Evolutionary conservation across 2,329 filamentous ascomycete genomes (phyloP).

Genomic region (Fusarium bulbicola): DNA sequence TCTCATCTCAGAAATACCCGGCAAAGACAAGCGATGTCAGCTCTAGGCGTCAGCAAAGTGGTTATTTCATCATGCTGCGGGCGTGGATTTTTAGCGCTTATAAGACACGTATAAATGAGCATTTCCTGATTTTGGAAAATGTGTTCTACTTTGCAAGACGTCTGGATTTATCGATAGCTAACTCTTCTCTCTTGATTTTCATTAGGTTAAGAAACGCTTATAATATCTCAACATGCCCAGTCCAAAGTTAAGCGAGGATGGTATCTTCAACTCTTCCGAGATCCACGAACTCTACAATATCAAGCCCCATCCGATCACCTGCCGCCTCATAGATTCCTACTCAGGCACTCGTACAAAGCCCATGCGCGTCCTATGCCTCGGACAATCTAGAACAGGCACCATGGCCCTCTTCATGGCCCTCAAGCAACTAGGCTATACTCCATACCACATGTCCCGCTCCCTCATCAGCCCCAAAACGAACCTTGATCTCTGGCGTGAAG

Average conservation of each 20-base stretch:
- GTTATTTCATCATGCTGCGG: neutral
- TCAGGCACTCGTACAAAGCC: conserved; percentile 17
- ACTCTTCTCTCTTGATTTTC: too few relatives aligned
- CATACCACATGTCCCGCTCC: conserved; percentile 23
- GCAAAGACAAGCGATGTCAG: neutral
- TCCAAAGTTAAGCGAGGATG: neutral
- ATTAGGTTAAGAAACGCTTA: fast-evolving
- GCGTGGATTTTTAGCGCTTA: conserved; percentile 7
- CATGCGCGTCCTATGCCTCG: conserved; percentile 30
- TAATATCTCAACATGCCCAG: neutral
- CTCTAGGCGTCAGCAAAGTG: neutral
- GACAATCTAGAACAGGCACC: conserved; percentile 21
- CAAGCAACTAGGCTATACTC: conserved; percentile 16
- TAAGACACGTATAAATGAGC: neutral
- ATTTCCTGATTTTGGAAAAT: neutral
- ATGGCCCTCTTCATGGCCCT: conserved; percentile 12
- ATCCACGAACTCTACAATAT: conserved; percentile 12
- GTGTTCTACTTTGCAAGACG: too few relatives aligned
- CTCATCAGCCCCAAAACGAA: conserved; percentile 14
- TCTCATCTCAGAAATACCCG: neutral
- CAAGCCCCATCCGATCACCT: conserved; percentile 21
- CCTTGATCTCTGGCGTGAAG: conserved; percentile 26
- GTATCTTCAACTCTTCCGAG: neutral
- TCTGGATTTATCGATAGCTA: too few relatives aligned
- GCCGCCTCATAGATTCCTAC: conserved; percentile 29